phyloP scores from a whole-genome alignment of 768 basidiomycete genomes.

The Boletus sp. region DNA sequence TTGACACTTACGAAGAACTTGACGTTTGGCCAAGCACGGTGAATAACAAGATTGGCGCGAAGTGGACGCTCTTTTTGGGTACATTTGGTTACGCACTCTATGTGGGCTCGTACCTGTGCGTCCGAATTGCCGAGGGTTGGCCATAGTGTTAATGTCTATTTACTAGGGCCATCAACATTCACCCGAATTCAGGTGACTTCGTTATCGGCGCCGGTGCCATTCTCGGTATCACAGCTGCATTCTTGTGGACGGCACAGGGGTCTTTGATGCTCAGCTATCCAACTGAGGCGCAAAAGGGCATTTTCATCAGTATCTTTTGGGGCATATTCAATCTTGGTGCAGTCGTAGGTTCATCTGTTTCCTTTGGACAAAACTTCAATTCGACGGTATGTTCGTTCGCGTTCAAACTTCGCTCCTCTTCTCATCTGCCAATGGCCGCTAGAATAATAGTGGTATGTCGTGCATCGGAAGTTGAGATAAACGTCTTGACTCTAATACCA shows the following conservation, averaged over 20 bases:
- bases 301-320: constrained; percentile 77
- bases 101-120: constrained; percentile 68
- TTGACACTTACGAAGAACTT: neutral
- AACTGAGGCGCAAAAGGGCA: constrained; percentile 71
- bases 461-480: neutral
- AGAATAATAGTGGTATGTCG: constrained; percentile 29
- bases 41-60: constrained; percentile 74
- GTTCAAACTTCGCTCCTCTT: neutral
- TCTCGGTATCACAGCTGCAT: constrained; percentile 64
- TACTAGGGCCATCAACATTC: constrained; percentile 64
- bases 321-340: constrained; percentile 78
- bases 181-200: constrained; percentile 56
- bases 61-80: constrained; percentile 69
- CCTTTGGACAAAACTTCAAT: constrained; percentile 66
- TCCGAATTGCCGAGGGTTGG: neutral
- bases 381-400: constrained; percentile 45
- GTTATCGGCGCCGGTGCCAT: constrained; percentile 68
- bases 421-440: neutral
- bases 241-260: constrained; percentile 80
- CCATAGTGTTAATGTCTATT: neutral
- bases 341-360: constrained; percentile 72
- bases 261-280: constrained; percentile 79
- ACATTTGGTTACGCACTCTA: constrained; percentile 73
- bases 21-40: constrained; percentile 48
- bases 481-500: neutral